Evolutionary conservation across 495 filamentous ascomycete genomes (phyloP), one percentile per base, ranked within the genome.

Genomic region (Cryomyces minteri): DNA sequence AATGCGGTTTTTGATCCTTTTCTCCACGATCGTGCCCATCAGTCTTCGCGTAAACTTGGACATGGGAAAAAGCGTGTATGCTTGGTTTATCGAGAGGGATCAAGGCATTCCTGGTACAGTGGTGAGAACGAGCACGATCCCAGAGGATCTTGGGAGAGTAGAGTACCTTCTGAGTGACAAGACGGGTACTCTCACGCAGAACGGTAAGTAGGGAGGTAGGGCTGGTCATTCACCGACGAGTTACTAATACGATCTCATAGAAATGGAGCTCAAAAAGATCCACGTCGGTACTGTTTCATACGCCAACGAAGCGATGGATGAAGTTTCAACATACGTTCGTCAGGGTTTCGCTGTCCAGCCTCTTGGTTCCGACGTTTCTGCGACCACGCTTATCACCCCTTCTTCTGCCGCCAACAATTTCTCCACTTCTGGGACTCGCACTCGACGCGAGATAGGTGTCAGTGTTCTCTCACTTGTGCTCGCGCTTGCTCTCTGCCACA

Each of bases 221-320:
- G 39, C 34, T 32, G 34, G 40, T 40, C 28, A 45, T 10, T 40
- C 4, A 32, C 51, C 53, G 40, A 58, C 43, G 43, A 25, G 31
- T 6, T 3, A 39, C 37, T 25, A 25, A 25, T 2, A 25, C 18
- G 18, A 25, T 25, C 18, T 25, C 18, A 25, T 25, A 74, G 84
- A 95, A 53, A 96, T 96, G 88, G 90, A 94, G 61, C 73, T 99
- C 70, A 93, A 88, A 56, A 99, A 96, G 62, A 88, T 96, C 30
- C 92, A 96, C 54, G 85, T 99, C 48, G 92, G 92, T 1, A 96
- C 90, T 18, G 92, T 96, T 4, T 94, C 88, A 0, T 99, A 96
- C 55, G 92, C 87, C 25, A 90, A 88, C 51, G 92, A 99, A 59
- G 88, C 90, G 4, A 96, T 95, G 92, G 90, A 95, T 48, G 92